A percentile compares a stretch with the other conserved stretches of the same genome.
phyloP scores from a whole-genome alignment of 108 stramenopile species.

The Pseudonitzschia delicatissima region DNA sequence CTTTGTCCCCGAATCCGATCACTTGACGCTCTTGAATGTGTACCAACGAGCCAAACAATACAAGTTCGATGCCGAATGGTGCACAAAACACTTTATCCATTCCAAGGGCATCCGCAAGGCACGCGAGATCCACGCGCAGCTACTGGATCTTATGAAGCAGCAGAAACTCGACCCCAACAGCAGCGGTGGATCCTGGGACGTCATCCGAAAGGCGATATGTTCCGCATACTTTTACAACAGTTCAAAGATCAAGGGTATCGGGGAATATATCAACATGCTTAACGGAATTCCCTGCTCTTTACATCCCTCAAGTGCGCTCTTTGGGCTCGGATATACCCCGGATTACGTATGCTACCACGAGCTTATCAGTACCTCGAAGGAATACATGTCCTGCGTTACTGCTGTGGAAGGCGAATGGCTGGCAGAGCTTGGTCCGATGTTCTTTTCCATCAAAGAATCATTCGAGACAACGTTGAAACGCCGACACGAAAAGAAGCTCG shows the following conservation, averaged over 20 bases:
- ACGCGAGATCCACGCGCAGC: constrained; percentile 94
- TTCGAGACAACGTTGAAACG: constrained; percentile 73
- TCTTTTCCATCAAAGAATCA: constrained; percentile 92
- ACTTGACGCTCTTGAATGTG: constrained; percentile 96
- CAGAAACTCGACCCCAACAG: constrained; percentile 81
- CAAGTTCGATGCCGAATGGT: constrained; percentile 93
- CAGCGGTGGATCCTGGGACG: constrained; percentile 94
- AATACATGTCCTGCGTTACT: constrained; percentile 98
- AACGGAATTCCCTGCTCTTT: constrained; percentile 89
- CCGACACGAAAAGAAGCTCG: constrained; percentile 61
- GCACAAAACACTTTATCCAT: constrained; percentile 96
- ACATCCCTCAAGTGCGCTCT: constrained; percentile 90
- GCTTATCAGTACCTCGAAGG: constrained; percentile 95
- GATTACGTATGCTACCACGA: constrained; percentile 99
- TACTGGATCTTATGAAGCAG: constrained; percentile 95
- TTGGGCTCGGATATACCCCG: constrained; percentile 97
- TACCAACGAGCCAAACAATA: constrained; percentile 93
- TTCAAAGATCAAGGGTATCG: constrained; percentile 96
- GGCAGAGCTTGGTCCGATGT: constrained; percentile 98
- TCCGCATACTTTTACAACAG: constrained; percentile 99
- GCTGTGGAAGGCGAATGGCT: constrained; percentile 99
- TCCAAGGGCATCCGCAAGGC: constrained; percentile 96
- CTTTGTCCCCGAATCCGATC: constrained; percentile 99
- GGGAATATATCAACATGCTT: constrained; percentile 98
- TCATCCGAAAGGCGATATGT: constrained; percentile 96